These are phyloP conservation scores for Dryas alaskensis DNA, from an alignment of 306 rosid genomes.

Conservation along the genomic window DNA sequence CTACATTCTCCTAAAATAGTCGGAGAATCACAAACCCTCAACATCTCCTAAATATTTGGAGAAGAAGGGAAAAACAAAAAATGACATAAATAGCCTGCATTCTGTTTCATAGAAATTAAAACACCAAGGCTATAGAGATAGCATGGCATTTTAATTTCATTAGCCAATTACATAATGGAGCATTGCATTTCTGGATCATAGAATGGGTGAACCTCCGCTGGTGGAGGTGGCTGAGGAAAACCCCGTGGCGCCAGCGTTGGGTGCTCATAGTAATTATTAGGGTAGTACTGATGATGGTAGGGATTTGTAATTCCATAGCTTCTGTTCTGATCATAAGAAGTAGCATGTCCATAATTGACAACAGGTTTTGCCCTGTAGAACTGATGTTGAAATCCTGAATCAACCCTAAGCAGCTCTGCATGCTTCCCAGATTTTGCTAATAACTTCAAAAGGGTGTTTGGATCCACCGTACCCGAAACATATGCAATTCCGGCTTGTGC, in stretches of 20 bases:
- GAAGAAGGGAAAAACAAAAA: conserved; percentile 1
- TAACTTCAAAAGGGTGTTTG: conserved; percentile 1
- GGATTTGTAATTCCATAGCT: not conserved
- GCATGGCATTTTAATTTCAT: not conserved
- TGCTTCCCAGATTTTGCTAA: conserved; percentile 29
- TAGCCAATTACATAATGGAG: conserved; percentile 5
- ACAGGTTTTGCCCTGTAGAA: not conserved
- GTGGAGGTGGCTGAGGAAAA: conserved; percentile 21
- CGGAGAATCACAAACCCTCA: conserved; percentile 11
- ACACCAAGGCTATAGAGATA: not conserved
- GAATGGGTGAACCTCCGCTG: not conserved
- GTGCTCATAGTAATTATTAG: not conserved
- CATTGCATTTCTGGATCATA: conserved; percentile 2
- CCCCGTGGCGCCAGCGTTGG: not conserved
- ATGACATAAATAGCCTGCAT: not conserved
- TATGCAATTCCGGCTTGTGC: conserved; percentile 4
- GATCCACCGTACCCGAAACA: conserved; percentile 11
- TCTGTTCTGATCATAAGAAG: not conserved
- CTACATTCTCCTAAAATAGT: conserved; percentile 4
- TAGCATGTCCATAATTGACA: not conserved
- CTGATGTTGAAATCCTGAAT: conserved; percentile 9
- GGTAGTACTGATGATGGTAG: not conserved
- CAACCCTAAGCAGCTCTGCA: conserved; percentile 13
- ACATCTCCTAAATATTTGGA: conserved; percentile 8
- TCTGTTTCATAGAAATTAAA: not conserved